Base-by-base conservation (phyloP, 2,329 filamentous ascomycete genomes). In the Escovopsis weberi region DNA sequence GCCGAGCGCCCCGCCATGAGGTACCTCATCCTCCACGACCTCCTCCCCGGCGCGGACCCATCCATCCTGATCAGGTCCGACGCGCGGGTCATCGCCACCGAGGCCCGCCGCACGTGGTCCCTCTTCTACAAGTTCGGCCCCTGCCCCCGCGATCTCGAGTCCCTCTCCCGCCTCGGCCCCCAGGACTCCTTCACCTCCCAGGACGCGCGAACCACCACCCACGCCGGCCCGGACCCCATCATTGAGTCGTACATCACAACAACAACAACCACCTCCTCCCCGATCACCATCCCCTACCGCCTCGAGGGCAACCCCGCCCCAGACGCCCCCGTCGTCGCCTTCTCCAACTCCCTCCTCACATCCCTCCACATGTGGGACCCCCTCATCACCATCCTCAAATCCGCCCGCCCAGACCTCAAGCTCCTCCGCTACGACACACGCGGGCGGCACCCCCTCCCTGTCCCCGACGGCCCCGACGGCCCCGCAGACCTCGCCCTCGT, bases 71-170 rank as follows among this genome's bases (percentile, higher is more conserved):
- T 9, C 40, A 66, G 86, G 33, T 72, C 74, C 51, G 59, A 62
- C 18, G 69, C 76, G 23, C 4, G 23, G 4, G 23, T 23, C 12
- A 71, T 85, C 10, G 70, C 67, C 19, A 60, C 65, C 38, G 75
- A 74, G 52, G 67, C 62, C 10, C 68, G 76, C 37, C 70, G 82
- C 15, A 68, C 69, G 0, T 91, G 85, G 60, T 67, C 74, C 32
- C 74, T 88, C 48, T 84, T 85, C 59, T 88, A 91, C 59, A 78
- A 81, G 10, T 93, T 94, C 54, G 83, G 85, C 0, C 73, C 82
- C 0, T 83, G 75, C 0, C 78, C 83, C 0, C 72, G 83, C 23
- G 81, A 89, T 50, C 66, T 89, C 4, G 52, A 67, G 1, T 69
- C 73, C 6, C 61, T 85, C 2, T 65, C 72, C 1, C 59, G 59